Percentiles rank a stretch among this genome's conserved stretches.
Conservation (phyloP, 2,329 filamentous ascomycete species). For the Arachnomyces sp. region DNA sequence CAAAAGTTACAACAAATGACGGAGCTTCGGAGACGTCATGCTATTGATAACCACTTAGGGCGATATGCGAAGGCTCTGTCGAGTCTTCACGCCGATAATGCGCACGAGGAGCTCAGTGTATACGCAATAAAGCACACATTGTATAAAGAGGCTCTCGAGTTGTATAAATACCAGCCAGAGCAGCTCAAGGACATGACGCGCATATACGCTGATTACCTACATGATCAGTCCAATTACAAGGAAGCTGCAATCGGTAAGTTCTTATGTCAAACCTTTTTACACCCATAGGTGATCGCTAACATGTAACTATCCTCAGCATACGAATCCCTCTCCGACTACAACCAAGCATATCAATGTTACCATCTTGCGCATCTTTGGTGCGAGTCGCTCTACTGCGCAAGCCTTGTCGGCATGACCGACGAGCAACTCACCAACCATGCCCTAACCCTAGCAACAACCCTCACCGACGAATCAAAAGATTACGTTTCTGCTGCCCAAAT, state of each 20-base stretch:
- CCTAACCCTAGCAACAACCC: slow-evolving; percentile 65
- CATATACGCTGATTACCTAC: slow-evolving; percentile 72
- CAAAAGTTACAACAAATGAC: slow-evolving; percentile 74
- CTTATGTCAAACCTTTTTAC: background rate
- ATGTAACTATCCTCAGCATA: slow-evolving; percentile 50
- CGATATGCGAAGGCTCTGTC: slow-evolving; percentile 68
- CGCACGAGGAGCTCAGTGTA: slow-evolving; percentile 67
- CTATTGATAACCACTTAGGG: slow-evolving; percentile 80
- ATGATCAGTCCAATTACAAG: slow-evolving; percentile 65
- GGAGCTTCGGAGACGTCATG: slow-evolving; percentile 64
- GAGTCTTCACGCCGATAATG: slow-evolving; percentile 65
- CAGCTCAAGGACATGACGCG: slow-evolving; percentile 62
- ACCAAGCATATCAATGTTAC: slow-evolving; percentile 73
- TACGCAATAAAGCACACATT: slow-evolving; percentile 76
- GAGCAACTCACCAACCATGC: slow-evolving; percentile 61
- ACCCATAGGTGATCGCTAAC: background rate
- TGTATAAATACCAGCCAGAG: slow-evolving; percentile 74
- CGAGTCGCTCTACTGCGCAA: slow-evolving; percentile 75
- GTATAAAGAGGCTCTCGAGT: slow-evolving; percentile 66
- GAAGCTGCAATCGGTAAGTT: slow-evolving; percentile 66
- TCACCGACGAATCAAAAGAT: slow-evolving; percentile 72
- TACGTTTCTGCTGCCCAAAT: slow-evolving; percentile 73
- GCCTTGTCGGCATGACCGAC: slow-evolving; percentile 56
- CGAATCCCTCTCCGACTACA: slow-evolving; percentile 71
- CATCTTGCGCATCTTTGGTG: slow-evolving; percentile 81